phyloP scores from a whole-genome alignment of 2,329 filamentous ascomycete species.

The Scedosporium aurantiacum region DNA sequence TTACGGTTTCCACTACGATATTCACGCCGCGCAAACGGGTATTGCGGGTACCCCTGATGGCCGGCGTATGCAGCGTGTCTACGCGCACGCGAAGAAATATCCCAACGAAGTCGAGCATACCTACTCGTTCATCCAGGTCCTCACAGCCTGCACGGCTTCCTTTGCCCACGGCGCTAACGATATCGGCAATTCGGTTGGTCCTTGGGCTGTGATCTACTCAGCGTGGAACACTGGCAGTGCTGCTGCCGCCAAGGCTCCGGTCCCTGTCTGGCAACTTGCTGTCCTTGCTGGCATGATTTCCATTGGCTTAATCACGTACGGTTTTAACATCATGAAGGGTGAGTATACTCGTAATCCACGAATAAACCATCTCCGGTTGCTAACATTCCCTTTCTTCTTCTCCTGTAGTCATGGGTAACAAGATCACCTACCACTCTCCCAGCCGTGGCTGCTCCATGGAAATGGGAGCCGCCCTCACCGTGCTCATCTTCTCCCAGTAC shows the following conservation, averaged over 20 bases:
- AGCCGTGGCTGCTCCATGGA: constrained; percentile 59
- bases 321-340: constrained; percentile 79
- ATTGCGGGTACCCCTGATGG: constrained; percentile 63
- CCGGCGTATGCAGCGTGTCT: constrained; percentile 57
- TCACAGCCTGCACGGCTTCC: constrained; percentile 61
- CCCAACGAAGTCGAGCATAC: constrained; percentile 59
- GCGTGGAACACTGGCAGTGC: constrained; percentile 55
- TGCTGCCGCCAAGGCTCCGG: constrained; percentile 48
- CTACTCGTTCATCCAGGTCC: constrained; percentile 55
- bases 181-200: constrained; percentile 59
- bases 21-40: constrained; percentile 64
- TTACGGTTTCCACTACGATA: constrained; percentile 74
- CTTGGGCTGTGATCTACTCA: constrained; percentile 59
- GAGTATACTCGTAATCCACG: constrained; percentile 15
- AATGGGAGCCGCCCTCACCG: constrained; percentile 66
- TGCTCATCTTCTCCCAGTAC: constrained; percentile 66
- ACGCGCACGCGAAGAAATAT: constrained; percentile 53
- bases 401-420: constrained; percentile 64
- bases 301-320: constrained; percentile 60
- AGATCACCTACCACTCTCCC: constrained; percentile 59
- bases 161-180: constrained; percentile 72
- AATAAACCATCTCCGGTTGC: too few species aligned
- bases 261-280: constrained; percentile 67
- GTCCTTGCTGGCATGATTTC: constrained; percentile 55
- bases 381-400: background rate